These are phyloP conservation scores for Spiromastix sp. DNA, from an alignment of 2,329 filamentous ascomycete genomes.

Conservation along the genomic window DNA sequence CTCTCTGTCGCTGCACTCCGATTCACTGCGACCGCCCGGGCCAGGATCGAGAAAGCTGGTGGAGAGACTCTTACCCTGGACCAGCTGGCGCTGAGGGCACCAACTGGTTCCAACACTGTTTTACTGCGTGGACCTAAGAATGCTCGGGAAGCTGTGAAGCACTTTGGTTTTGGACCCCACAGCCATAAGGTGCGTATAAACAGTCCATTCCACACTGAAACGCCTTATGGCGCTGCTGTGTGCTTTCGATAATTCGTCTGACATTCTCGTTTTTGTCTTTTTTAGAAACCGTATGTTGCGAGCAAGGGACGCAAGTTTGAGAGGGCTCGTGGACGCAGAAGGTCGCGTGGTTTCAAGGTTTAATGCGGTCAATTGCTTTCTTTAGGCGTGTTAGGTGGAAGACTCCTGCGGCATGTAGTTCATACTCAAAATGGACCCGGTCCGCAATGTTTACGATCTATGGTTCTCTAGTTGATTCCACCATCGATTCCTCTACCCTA, in stretches of 20 bases:
- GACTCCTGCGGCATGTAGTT: too few relatives aligned
- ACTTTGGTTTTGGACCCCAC: slow-evolving; percentile 98
- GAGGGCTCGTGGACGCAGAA: slow-evolving; percentile 95
- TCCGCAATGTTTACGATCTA: too few relatives aligned
- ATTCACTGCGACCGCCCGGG: slow-evolving; percentile 92
- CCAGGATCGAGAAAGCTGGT: slow-evolving; percentile 84
- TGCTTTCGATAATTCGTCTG: too few relatives aligned
- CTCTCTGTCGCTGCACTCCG: slow-evolving; percentile 85
- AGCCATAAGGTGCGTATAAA: slow-evolving; percentile 75
- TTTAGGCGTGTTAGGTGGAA: too few relatives aligned
- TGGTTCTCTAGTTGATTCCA: too few relatives aligned
- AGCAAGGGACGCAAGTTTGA: slow-evolving; percentile 99
- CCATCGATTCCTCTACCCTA: too few relatives aligned
- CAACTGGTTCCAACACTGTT: slow-evolving; percentile 93
- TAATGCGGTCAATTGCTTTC: too few relatives aligned
- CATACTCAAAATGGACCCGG: too few relatives aligned
- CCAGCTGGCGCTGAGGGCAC: slow-evolving; percentile 89
- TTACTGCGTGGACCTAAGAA: slow-evolving; percentile 98
- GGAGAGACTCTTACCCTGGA: slow-evolving; percentile 94
- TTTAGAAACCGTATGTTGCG: slow-evolving; percentile 85
- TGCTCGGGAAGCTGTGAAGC: slow-evolving; percentile 93
- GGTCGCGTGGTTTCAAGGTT: slow-evolving; percentile 99
- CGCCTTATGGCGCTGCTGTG: background rate
- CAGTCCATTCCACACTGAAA: too few relatives aligned
- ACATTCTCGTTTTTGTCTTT: slow-evolving; percentile 7